Percentiles rank a stretch among this genome's conserved stretches.
These are phyloP conservation scores for Hagleromyces aurorensis DNA, from an alignment of 805 yeast species.

Conservation along the genomic window DNA sequence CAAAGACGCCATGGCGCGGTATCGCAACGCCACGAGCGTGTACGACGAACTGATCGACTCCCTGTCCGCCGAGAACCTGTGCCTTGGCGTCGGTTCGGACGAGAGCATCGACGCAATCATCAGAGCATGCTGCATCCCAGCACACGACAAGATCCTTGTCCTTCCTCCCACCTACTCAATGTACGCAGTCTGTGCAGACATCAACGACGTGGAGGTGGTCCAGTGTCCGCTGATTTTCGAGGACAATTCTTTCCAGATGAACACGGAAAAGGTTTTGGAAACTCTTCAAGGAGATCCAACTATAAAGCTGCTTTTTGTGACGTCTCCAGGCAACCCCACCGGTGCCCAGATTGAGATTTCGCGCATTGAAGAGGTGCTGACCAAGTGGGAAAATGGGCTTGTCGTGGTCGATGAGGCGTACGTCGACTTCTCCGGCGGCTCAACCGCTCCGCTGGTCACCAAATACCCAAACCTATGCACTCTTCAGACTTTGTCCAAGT, in stretches of 20 bases:
- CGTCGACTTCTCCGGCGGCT: conserved; percentile 76
- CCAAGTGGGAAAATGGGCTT: conserved; percentile 59
- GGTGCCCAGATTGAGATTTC: conserved; percentile 50
- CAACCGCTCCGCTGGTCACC: conserved; percentile 71
- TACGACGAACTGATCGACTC: conserved; percentile 16
- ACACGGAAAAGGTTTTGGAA: conserved; percentile 46
- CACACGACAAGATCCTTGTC: conserved; percentile 68
- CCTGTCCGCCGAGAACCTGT: conserved; percentile 59
- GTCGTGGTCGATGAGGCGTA: conserved; percentile 93
- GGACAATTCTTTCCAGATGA: conserved; percentile 56
- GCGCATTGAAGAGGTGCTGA: conserved; percentile 42
- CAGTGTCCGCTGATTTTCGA: conserved; percentile 56
- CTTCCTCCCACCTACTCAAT: conserved; percentile 98
- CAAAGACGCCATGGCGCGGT: conserved; percentile 61
- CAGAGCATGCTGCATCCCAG: conserved; percentile 78
- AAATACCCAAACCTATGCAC: conserved; percentile 78
- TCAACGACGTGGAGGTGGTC: conserved; percentile 77
- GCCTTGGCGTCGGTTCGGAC: conserved; percentile 96
- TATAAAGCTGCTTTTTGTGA: conserved; percentile 72
- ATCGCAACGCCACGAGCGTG: conserved; percentile 45
- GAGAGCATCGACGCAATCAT: conserved; percentile 87
- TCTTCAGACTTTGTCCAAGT: conserved; percentile 85
- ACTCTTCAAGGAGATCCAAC: conserved; percentile 45
- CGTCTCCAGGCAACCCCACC: conserved; percentile 98
- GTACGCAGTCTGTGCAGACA: conserved; percentile 86